phyloP scores from a whole-genome alignment of 2,329 filamentous ascomycete genomes.

The Fusarium mexicanum region DNA sequence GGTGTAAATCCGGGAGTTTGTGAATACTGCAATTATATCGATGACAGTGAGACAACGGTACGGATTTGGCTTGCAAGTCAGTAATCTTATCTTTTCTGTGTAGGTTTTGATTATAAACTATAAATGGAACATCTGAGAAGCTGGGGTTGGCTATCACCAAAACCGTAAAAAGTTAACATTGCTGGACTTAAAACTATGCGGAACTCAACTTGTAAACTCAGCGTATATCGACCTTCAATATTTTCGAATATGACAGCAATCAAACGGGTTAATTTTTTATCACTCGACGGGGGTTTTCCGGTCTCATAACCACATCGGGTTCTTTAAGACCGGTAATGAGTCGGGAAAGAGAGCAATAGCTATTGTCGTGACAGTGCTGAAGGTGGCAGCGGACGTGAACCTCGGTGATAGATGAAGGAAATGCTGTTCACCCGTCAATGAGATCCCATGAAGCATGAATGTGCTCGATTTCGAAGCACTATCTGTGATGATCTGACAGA shows the following conservation, averaged over 20 bases:
- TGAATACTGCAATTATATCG: neutral
- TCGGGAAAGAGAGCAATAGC: neutral
- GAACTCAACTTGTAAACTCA: neutral
- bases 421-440: neutral
- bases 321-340: neutral
- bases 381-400: neutral
- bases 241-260: neutral
- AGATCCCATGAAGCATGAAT: too few species aligned
- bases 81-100: neutral
- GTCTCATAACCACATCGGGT: neutral
- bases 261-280: too few species aligned
- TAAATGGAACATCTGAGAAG: neutral
- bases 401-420: neutral
- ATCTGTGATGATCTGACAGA: neutral
- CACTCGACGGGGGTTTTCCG: rapidly evolving
- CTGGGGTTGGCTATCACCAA: neutral
- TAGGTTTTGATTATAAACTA: neutral
- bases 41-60: too few species aligned
- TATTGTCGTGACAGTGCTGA: neutral
- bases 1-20: too few species aligned
- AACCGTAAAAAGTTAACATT: neutral
- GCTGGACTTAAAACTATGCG: too few species aligned
- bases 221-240: neutral
- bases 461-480: neutral
- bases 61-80: neutral